Base-by-base conservation (phyloP, 768 basidiomycete species). In the Suillus occidentalis region DNA sequence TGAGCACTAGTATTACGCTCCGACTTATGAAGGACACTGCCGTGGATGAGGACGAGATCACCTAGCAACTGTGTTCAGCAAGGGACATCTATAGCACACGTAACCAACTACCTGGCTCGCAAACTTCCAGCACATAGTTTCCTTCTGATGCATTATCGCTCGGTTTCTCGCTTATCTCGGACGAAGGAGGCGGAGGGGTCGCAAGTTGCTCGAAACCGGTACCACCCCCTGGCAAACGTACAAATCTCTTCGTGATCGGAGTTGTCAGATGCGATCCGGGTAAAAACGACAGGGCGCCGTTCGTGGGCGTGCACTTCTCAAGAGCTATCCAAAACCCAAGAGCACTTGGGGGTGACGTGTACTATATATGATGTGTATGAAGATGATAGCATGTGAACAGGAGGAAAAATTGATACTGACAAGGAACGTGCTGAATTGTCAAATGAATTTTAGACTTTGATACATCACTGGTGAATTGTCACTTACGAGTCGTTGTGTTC, bases 281-380 rank as follows among this genome's bases (percentile, higher is more conserved):
- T 3, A 93, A 81, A 77, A 96, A 97, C 6, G 90, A 92, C 7
- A 95, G 83, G 9, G 94, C 93, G 10, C 95, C 95, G 70, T 96
- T 96, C 52, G 79, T 77, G 2, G 84, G 72, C 6, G 95, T 95
- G 75, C 95, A 97, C 65, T 86, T 83, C 75, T 99, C 97, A 43
- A 99, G 80, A 0, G 97, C 93, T 64, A 99, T 92, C 97, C 97
- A 99, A 74, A 96, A 94, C 2, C 97, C 97, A 25, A 99, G 84
- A 0, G 97, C 97, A 10, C 88, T 89, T 0, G 92, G 92, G 13
- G 97, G 97, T 47, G 91, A 82, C 10, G 96, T 97, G 77, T 97
- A 98, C 88, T 99, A 74, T 50, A 78, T 37, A 18, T 14, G 20
- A 31, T 31, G 45, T 18, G 39, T 58, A 14, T 40, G n/a, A 56